Conservation (phyloP, 176 grass and related monocot genomes). For the Poa pratensis region DNA sequence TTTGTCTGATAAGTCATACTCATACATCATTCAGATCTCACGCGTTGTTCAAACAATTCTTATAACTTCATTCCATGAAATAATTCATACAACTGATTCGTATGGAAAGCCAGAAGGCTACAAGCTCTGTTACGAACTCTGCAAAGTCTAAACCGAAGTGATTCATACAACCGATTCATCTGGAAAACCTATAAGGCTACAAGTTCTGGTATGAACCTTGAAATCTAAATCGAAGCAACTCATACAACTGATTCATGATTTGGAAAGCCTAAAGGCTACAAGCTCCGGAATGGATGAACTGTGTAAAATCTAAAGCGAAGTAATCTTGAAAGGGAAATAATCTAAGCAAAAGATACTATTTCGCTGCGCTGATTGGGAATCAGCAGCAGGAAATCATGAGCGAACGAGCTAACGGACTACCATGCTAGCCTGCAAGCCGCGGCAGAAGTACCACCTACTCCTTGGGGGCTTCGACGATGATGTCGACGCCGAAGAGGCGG, state of each 20-base stretch:
- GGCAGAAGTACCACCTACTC: background rate
- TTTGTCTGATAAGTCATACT: background rate
- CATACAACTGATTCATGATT: slow-evolving; percentile 13
- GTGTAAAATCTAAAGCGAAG: background rate
- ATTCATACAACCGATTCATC: background rate
- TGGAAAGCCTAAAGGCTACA: slow-evolving; percentile 29
- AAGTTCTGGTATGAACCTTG: background rate
- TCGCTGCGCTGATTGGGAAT: background rate
- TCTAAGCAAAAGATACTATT: background rate
- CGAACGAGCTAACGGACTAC: background rate
- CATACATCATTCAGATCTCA: background rate
- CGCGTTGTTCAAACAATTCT: background rate
- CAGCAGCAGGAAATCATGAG: background rate
- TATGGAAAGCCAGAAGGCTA: slow-evolving; percentile 27
- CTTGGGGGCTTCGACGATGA: background rate
- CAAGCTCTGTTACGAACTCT: background rate
- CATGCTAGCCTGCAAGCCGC: background rate
- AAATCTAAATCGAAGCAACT: background rate
- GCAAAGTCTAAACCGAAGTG: background rate
- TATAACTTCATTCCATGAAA: slow-evolving; percentile 20
- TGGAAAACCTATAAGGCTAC: slow-evolving; percentile 14
- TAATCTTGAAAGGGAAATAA: background rate
- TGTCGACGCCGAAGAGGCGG: slow-evolving; percentile 20
- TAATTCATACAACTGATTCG: slow-evolving; percentile 14
- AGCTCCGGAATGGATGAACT: background rate